A percentile compares a stretch with the other conserved stretches of the same genome.
These are phyloP conservation scores for Aegilops speltoides DNA, from an alignment of 176 grass and related monocot species.

Conservation along the genomic window DNA sequence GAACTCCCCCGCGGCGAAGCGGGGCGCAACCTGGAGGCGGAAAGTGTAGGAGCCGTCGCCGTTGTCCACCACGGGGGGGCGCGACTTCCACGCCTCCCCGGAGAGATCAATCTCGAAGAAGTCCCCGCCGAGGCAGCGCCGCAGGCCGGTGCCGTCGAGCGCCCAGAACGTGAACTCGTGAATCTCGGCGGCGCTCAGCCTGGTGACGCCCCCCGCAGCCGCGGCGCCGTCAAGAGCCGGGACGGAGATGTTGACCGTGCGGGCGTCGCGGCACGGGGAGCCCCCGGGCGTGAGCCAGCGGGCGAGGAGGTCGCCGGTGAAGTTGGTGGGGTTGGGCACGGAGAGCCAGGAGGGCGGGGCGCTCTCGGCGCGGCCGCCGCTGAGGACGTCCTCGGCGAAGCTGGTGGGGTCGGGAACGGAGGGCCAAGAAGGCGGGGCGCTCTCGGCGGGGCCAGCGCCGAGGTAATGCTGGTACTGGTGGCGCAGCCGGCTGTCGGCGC, in stretches of 20 bases:
- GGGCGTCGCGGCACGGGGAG: conserved; percentile 61
- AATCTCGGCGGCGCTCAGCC: conserved; percentile 50
- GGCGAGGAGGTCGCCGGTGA: conserved; percentile 71
- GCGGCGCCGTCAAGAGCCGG: conserved; percentile 29
- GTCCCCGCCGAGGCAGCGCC: conserved; percentile 84
- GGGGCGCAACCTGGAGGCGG: conserved; percentile 69
- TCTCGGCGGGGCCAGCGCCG: not conserved
- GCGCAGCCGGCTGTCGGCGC: conserved; percentile 22
- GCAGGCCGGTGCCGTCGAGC: conserved; percentile 49
- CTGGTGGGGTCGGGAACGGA: conserved; percentile 42
- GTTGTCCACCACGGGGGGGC: conserved; percentile 65
- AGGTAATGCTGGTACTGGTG: conserved; percentile 49
- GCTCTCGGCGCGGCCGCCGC: not conserved
- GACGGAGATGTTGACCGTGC: conserved; percentile 66
- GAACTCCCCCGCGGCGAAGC: conserved; percentile 59
- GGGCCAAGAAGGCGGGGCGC: conserved; percentile 50
- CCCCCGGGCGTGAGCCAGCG: conserved; percentile 67
- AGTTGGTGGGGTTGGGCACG: conserved; percentile 46
- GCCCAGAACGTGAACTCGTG: conserved; percentile 67
- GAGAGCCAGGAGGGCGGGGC: conserved; percentile 59
- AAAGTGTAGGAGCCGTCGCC: conserved; percentile 93
- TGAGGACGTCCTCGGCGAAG: conserved; percentile 73
- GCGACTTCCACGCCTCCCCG: conserved; percentile 69
- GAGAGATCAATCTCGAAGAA: conserved; percentile 96
- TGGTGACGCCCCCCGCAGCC: not conserved